A percentile compares a stretch with the other conserved stretches of the same genome.
Evolutionary conservation across 1,139 yeast species (phyloP).

Genomic region (Candida sp.): DNA sequence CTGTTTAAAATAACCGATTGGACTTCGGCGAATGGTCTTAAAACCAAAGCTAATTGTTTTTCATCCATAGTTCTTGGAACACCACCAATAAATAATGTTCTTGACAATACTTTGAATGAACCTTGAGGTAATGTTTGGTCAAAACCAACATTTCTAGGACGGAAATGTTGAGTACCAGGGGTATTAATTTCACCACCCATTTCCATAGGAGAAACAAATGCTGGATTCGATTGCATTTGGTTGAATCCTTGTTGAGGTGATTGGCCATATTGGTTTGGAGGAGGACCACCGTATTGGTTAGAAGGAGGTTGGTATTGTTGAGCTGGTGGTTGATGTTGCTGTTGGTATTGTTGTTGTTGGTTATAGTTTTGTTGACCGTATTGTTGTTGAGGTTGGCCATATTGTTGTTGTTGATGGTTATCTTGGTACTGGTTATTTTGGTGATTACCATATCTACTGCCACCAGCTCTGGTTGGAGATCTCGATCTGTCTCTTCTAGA

Average conservation of each 20-base stretch:
- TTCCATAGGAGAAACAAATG: conserved; percentile 9
- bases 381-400: conserved; percentile 10
- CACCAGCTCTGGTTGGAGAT: conserved; percentile 43
- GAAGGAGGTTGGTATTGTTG: conserved; percentile 7
- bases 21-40: conserved; percentile 91
- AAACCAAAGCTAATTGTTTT: conserved; percentile 57
- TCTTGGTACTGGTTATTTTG: conserved; percentile 10
- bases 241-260: conserved; percentile 1
- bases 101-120: conserved; percentile 75
- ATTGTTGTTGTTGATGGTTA: conserved; percentile 7
- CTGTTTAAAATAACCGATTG: conserved; percentile 86
- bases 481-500: conserved; percentile 56
- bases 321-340: conserved; percentile 11
- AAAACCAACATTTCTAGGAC: conserved; percentile 66
- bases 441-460: conserved; percentile 18
- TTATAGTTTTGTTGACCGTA: conserved; percentile 4
- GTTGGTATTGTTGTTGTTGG: neutral
- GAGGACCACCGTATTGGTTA: conserved; percentile 8
- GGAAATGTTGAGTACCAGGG: conserved; percentile 69
- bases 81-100: conserved; percentile 94
- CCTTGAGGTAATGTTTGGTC: conserved; percentile 78
- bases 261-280: conserved; percentile 5
- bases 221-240: conserved; percentile 5
- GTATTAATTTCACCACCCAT: conserved; percentile 54
- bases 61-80: conserved; percentile 84